These are phyloP conservation scores for Termitomyces sp. DNA, from an alignment of 768 basidiomycete species.

Conservation along the genomic window DNA sequence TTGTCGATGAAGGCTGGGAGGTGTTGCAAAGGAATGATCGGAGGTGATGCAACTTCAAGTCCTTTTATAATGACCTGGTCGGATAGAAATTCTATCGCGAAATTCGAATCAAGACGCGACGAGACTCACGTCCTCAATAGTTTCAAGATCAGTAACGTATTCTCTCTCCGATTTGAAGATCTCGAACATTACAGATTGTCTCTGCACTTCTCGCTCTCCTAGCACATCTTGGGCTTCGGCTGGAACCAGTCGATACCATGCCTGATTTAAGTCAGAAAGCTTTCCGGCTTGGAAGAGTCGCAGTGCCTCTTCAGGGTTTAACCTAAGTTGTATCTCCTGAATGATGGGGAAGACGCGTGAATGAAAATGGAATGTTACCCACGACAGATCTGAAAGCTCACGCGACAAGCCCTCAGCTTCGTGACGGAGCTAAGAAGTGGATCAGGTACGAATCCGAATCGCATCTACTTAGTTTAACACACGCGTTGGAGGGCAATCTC, in stretches of 20 bases:
- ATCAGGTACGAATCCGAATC: neutral
- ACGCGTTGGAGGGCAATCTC: constrained; percentile 29
- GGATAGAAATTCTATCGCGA: neutral
- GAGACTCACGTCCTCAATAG: constrained; percentile 55
- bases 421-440: constrained; percentile 8
- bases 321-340: constrained; percentile 31
- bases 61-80: constrained; percentile 69
- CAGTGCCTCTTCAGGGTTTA: constrained; percentile 60
- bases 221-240: constrained; percentile 64
- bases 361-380: constrained; percentile 18
- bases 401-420: constrained; percentile 15
- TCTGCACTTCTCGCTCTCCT: constrained; percentile 71
- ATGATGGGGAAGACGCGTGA: constrained; percentile 4
- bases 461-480: constrained; percentile 1
- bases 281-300: constrained; percentile 63
- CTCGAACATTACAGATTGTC: constrained; percentile 87
- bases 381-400: constrained; percentile 36
- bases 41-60: constrained; percentile 54
- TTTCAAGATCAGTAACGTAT: constrained; percentile 77
- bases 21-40: constrained; percentile 52
- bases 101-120: neutral
- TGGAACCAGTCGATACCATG: constrained; percentile 82
- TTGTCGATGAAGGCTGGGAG: constrained; percentile 67
- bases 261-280: constrained; percentile 63
- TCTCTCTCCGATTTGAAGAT: constrained; percentile 86